Base-by-base conservation (phyloP, 2,329 filamentous ascomycete genomes). In the Penicillium fuscoglaucum region DNA sequence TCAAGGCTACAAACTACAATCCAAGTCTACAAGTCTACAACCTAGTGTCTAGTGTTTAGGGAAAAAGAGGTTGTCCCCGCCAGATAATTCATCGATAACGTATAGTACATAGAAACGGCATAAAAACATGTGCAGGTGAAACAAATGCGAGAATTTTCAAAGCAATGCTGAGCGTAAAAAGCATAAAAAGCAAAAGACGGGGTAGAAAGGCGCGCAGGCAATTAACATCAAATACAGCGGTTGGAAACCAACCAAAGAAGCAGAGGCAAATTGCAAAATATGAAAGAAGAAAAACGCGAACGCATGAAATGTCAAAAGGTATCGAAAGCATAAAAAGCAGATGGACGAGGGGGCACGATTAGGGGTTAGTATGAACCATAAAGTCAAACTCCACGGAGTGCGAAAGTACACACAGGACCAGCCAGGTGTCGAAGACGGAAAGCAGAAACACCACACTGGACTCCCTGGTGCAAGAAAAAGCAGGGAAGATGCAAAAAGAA, bases 341-440 rank as follows among this genome's bases (percentile, higher is more conserved):
- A 67, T 64, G 67, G 65, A 70, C 68, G 61, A 33, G 67, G 60
- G 62, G 70, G 68, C 64, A 71, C 67, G 64, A 70, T 72, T 70
- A 72, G 70, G 72, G 68, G 72, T 67, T 72, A 64, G 66, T 60
- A 61, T 61, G 59, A 58, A 68, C 61, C 58, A 61, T 62, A 72
- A 68, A 65, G 51, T 54, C 64, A 58, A 76, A 75, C 71, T 73
- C 72, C 71, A 71, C 69, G 67, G 68, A 72, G 71, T 73, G 72
- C 73, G 67, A 74, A 66, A 72, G 68, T 76, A 76, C 76, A 78
- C 75, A 72, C 76, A 78, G 76, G 75, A 76, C 76, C 76, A 78
- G 76, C 76, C 75, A 70, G 72, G 76, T 78, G 76, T 76, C 69
- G 72, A 74, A 61, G 55, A 65, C 64, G 68, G 62, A 70, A 68